A percentile compares a stretch with the other conserved stretches of the same genome.
These are phyloP conservation scores for Cotoneaster glaucophyllus DNA, from an alignment of 306 rosid species.

Conservation along the genomic window DNA sequence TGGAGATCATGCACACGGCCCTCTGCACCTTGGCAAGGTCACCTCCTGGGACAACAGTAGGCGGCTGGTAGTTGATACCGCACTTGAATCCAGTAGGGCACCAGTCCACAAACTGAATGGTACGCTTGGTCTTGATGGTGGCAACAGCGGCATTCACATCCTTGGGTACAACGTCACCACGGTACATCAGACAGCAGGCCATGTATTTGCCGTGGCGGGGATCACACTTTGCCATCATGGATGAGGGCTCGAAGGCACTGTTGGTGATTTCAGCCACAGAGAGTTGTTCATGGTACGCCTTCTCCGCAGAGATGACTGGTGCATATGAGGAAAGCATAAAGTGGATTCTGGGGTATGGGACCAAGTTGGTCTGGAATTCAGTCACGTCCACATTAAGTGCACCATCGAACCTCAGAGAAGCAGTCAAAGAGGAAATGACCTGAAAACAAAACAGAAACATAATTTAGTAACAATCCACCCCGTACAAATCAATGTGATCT, in stretches of 20 bases:
- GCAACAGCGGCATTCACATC: constrained; percentile 90
- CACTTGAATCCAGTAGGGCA: constrained; percentile 97
- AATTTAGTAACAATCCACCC: neutral
- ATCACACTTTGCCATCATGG: constrained; percentile 97
- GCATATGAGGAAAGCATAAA: constrained; percentile 96
- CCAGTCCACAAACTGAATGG: constrained; percentile 92
- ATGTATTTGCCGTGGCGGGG: constrained; percentile 95
- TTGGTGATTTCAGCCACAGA: constrained; percentile 89
- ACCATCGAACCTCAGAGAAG: constrained; percentile 85
- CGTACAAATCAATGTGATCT: neutral
- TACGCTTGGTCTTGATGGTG: constrained; percentile 84
- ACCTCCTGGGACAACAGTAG: constrained; percentile 90
- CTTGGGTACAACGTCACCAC: constrained; percentile 93
- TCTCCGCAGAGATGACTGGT: constrained; percentile 83
- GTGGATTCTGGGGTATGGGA: constrained; percentile 91
- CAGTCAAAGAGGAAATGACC: constrained; percentile 88
- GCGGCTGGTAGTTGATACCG: constrained; percentile 92
- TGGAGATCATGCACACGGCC: constrained; percentile 87
- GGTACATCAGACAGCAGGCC: constrained; percentile 95
- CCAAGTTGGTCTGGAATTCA: constrained; percentile 90
- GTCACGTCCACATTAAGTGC: constrained; percentile 87
- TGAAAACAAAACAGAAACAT: constrained; percentile 5
- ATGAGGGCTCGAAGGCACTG: constrained; percentile 91
- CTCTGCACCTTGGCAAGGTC: constrained; percentile 95
- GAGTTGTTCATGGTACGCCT: constrained; percentile 83